Evolutionary conservation across 176 grass and related monocot species (phyloP).

Genomic region (Themeda triandra): DNA sequence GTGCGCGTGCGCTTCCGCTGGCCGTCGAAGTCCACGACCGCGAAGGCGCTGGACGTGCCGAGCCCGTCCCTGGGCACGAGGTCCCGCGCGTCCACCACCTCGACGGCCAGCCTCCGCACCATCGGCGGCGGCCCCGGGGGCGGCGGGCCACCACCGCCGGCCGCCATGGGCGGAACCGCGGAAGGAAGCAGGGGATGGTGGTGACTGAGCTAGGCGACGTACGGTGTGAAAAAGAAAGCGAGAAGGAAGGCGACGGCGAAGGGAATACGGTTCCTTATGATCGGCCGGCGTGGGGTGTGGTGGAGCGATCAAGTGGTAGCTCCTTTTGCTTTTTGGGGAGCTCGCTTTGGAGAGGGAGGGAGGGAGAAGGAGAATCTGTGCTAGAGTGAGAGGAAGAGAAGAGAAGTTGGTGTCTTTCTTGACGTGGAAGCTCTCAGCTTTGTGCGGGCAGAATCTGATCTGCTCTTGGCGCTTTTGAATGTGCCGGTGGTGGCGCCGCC

Average conservation of each 20-base stretch:
- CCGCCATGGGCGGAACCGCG: conserved; percentile 37
- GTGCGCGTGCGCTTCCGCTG: conserved; percentile 81
- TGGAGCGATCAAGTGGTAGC: conserved; percentile 18
- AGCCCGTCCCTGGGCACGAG: conserved; percentile 85
- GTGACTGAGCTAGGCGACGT: background rate
- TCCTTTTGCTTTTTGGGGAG: conserved; percentile 37
- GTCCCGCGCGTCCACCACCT: conserved; percentile 81
- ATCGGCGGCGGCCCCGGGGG: conserved; percentile 17
- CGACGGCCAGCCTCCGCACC: conserved; percentile 57
- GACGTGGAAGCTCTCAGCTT: conserved; percentile 47
- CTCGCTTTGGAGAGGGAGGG: conserved; percentile 12
- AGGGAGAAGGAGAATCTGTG: conserved; percentile 24
- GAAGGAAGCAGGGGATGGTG: background rate
- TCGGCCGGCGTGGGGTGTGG: conserved; percentile 29
- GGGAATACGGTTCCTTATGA: conserved; percentile 44
- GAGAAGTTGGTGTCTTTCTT: conserved; percentile 40
- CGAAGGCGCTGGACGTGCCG: conserved; percentile 77
- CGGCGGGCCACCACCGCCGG: background rate
- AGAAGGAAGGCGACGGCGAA: background rate
- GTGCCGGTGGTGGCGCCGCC: background rate
- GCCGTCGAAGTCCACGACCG: conserved; percentile 75
- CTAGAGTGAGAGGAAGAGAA: conserved; percentile 32
- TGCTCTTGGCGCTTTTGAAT: conserved; percentile 12
- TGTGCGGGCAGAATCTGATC: conserved; percentile 29
- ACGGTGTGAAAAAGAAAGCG: background rate